Evolutionary conservation across 257 asterid genomes (phyloP), one percentile per base, ranked within the genome.

Genomic region (Ophiorrhiza pumila): DNA sequence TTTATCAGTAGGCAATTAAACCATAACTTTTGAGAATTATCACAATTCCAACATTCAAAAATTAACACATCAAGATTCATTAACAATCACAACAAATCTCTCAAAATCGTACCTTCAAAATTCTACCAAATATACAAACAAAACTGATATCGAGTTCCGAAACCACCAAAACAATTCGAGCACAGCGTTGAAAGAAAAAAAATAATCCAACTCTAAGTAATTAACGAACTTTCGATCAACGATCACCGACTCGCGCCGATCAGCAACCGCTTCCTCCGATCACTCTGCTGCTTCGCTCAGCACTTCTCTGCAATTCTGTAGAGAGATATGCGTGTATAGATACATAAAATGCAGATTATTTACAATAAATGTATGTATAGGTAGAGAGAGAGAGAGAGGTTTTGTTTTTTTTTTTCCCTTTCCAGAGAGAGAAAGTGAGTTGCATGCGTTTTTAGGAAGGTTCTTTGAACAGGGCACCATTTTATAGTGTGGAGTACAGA

Each of bases 191-290:
- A 20, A 14, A 43, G 47, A 50, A n/a, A n/a, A 23, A 25, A 32
- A 34, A 17, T 60, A 37, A 68, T 46, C 70, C 71, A 50, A 74
- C 29, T 46, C 35, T 50, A 46, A 57, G 29, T 0, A 81, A 73
- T 41, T 25, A 68, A 82, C 88, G 80, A 87, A 86, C 89, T 82
- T 82, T 47, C 73, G 47, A 65, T 34, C 57, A 47, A 52, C 73
- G 80, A 66, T 27, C 59, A 61, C 77, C 75, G 69, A 22, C 58
- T 53, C 79, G 43, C 0, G 50, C 68, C 23, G 32, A 22, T 22
- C 60, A 66, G 60, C 56, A 74, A 72, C 78, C 59, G 75, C 50
- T 53, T 37, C 71, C 80, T 71, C 20, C 72, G 66, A 55, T 65
- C 60, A 75, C 57, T 70, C 74, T 32, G 42, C 71, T 71, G 29